Base-by-base conservation (phyloP, 148 eudicot species). In the Camellia sinensis region DNA sequence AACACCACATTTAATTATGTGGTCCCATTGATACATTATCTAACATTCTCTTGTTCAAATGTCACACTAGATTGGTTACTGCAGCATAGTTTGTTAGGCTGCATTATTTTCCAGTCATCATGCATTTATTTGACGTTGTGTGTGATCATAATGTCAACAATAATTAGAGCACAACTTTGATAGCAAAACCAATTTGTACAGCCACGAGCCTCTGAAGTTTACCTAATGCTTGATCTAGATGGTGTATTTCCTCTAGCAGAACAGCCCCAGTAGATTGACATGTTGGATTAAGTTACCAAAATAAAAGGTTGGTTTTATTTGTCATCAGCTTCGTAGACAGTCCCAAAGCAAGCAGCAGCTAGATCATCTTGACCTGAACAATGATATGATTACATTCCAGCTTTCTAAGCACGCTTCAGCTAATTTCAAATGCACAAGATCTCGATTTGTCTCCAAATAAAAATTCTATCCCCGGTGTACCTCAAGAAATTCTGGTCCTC, bases 401-500 rank as follows among this genome's bases (percentile, higher is more conserved):
- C 75, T 72, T 45, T 18, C 40, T 13, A 12, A 44, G 44, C 43
- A 45, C 12, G 21, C 41, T 53, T 67, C 79, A 11, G 40, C 57
- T 6, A 7, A 44, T 63, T 67, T 80, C 37, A 71, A 12, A 54
- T 81, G 65, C 48, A 85, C 77, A 89, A 94, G 98, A 79, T 87
- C 88, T 68, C 87, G 90, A 48, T 80, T 86, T 82, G 83, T 74
- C 73, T 87, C 90, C 69, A 94, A 90, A 80, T 86, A 82, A 18
- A 88, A 82, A 45, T 88, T 86, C 83, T 89, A 81, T 83, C 85
- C 93, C 13, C 90, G 94, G 8, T 94, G 98, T 81, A 84, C 87
- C 10, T 91, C 93, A 2, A 90, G 92, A 74, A 90, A 82, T 85
- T 85, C 91, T 59, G 98, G 97, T 50, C 98, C 97, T 17, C 95